Percentiles rank a stretch among this genome's conserved stretches.
Evolutionary conservation across 306 rosid species (phyloP).

Genomic region (Calophaca sinica): DNA sequence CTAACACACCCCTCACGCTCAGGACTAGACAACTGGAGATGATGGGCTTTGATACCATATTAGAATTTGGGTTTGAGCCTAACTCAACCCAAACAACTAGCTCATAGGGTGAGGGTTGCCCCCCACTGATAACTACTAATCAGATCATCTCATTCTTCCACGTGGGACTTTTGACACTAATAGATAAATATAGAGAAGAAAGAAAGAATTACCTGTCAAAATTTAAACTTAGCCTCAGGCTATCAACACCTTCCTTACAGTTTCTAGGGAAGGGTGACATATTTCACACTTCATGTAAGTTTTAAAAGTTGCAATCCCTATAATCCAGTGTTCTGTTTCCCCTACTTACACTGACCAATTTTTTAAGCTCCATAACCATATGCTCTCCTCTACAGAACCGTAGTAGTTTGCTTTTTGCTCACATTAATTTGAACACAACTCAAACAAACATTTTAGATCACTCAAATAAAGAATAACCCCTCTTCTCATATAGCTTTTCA

Average conservation of each 20-base stretch:
- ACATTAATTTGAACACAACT: conserved; percentile 70
- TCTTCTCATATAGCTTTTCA: conserved; percentile 70
- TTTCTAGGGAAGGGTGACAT: conserved; percentile 75
- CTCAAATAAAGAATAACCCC: conserved; percentile 82
- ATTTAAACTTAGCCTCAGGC: conserved; percentile 75
- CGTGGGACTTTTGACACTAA: too few relatives aligned
- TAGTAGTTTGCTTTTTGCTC: conserved; percentile 56
- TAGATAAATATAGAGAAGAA: neutral
- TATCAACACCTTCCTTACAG: conserved; percentile 83
- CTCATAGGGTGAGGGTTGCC: too few relatives aligned
- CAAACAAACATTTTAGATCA: conserved; percentile 79
- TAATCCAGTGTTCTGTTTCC: conserved; percentile 65
- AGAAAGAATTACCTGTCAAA: conserved; percentile 63
- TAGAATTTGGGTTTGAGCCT: too few relatives aligned
- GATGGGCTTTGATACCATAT: too few relatives aligned
- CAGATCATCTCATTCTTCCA: too few relatives aligned
- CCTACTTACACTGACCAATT: conserved; percentile 58
- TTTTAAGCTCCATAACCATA: conserved; percentile 74
- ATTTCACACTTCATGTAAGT: conserved; percentile 71
- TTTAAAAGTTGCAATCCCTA: conserved; percentile 78
- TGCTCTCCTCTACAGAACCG: conserved; percentile 67
- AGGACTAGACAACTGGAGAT: too few relatives aligned
- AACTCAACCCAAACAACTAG: too few relatives aligned
- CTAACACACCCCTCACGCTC: too few relatives aligned
- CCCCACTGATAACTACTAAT: too few relatives aligned